Percentiles rank a stretch among this genome's conserved stretches.
These are phyloP conservation scores for Metschnikowia hibisci DNA, from an alignment of 805 yeast species.

Conservation along the genomic window DNA sequence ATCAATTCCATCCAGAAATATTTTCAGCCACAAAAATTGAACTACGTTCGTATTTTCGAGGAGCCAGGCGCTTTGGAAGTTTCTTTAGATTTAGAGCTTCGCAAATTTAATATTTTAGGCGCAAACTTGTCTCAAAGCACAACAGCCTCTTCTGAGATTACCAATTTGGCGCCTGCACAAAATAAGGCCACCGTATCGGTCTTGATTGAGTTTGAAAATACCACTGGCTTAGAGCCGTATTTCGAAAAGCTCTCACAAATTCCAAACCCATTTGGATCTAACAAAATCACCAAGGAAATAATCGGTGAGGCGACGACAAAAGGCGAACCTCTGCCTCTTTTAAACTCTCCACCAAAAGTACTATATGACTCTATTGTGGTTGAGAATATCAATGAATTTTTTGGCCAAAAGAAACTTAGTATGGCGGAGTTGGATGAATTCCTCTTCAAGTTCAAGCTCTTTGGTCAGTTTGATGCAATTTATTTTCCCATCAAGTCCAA, in stretches of 20 bases:
- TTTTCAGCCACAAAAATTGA: constrained; percentile 2
- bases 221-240: constrained; percentile 1
- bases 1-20: constrained; percentile 2
- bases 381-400: constrained; percentile 51
- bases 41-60: constrained; percentile 1
- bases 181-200: not conserved
- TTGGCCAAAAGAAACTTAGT: constrained; percentile 32
- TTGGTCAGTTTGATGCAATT: constrained; percentile 47
- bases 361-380: constrained; percentile 25
- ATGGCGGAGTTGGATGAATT: constrained; percentile 29
- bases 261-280: not conserved
- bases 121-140: not conserved
- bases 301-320: not conserved
- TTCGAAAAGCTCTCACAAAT: not conserved
- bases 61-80: not conserved
- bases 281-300: not conserved
- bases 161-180: not conserved
- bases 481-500: constrained; percentile 44
- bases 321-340: not conserved
- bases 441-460: constrained; percentile 39
- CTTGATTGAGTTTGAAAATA: not conserved
- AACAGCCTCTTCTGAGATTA: not conserved
- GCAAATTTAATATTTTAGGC: not conserved
- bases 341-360: constrained; percentile 5
- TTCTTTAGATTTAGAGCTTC: not conserved